Evolutionary conservation across 202 grass and related monocot species (phyloP), one percentile per base, ranked within the genome.

Genomic region (Cymbopogon flexuosus): DNA sequence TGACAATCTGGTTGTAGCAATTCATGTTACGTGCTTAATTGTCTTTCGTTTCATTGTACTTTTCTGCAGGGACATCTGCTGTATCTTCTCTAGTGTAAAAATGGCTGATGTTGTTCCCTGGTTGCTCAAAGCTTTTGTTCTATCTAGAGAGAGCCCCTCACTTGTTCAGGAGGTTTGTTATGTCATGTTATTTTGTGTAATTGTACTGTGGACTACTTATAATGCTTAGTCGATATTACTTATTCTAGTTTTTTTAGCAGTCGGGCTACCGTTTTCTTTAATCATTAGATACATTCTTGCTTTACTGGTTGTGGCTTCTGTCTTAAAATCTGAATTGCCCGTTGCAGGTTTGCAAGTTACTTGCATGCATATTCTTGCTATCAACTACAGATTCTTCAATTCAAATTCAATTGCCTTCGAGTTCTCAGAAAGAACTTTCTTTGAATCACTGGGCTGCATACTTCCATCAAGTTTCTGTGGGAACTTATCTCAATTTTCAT

Each of bases 381-480:
- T 87, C 95, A 33, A 91, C 89, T 16, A 62, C 82, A 40, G 88
- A 94, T 84, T 71, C 78, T 21, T 87, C 79, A 10, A 68, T 80
- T 19, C 36, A 87, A 10, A 68, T 80, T 19, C 36, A 87, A 7
- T 70, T 86, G 71, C 86, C 95, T 84, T 82, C 78, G 29, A 68
- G 57, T 84, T 83, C 73, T 66, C 36, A 19, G 8, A 54, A 89
- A 35, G 87, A 75, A 89, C 80, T 94, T 57, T 94, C 92, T 59
- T 62, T 97, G 81, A 86, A 86, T 84, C 92, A 91, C 77, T 97
- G 95, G 95, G 88, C 88, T 51, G 92, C 92, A 68, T 97, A 91
- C 59, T 97, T 94, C 65, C 95, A 97, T 84, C 95, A 97, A 80
- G 79, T 78, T 72, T 94, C 95, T 79, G 81, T 97, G n/a, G 90